A percentile compares a stretch with the other conserved stretches of the same genome.
phyloP scores from a whole-genome alignment of 2,329 filamentous ascomycete species.

The Venturia pyrina region DNA sequence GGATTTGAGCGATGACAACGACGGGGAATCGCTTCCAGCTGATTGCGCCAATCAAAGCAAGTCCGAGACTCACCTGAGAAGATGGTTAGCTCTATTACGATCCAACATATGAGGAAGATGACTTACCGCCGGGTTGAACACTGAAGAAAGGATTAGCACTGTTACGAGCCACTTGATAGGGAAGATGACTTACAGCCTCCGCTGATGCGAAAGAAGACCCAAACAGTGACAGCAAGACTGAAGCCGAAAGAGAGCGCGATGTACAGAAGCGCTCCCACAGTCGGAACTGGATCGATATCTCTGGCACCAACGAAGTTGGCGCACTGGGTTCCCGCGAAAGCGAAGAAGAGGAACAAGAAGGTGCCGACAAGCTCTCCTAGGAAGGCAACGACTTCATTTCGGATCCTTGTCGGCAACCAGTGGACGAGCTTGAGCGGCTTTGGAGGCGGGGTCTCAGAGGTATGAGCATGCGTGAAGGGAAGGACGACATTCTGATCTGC shows the following conservation, averaged over 20 bases:
- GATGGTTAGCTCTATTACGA: not conserved
- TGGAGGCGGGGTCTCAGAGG: slow-evolving; percentile 5
- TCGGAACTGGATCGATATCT: slow-evolving; percentile 11
- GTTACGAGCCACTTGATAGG: slow-evolving; percentile 4
- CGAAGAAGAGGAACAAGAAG: slow-evolving; percentile 36
- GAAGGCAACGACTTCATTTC: slow-evolving; percentile 36
- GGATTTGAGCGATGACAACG: slow-evolving; percentile 35
- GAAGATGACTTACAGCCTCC: slow-evolving; percentile 19
- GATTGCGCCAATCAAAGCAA: slow-evolving; percentile 38
- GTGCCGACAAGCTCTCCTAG: slow-evolving; percentile 36
- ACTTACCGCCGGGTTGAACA: slow-evolving; percentile 24
- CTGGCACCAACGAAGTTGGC: slow-evolving; percentile 26
- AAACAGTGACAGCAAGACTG: slow-evolving; percentile 34
- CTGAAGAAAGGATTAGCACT: not conserved
- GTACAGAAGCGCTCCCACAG: slow-evolving; percentile 23
- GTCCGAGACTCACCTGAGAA: slow-evolving; percentile 34
- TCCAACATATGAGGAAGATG: not conserved
- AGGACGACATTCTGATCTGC: slow-evolving; percentile 10
- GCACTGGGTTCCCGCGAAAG: slow-evolving; percentile 29
- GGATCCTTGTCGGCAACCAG: slow-evolving; percentile 6
- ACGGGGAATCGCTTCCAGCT: slow-evolving; percentile 33
- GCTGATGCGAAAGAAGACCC: slow-evolving; percentile 35
- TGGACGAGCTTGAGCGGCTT: slow-evolving; percentile 1
- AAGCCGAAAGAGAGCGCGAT: slow-evolving; percentile 33
- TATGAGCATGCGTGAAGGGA: slow-evolving; percentile 5